Evolutionary conservation across 163 green algal genomes (phyloP), one percentile per base, ranked within the genome.

Genomic region (Chlorella variabilis): DNA sequence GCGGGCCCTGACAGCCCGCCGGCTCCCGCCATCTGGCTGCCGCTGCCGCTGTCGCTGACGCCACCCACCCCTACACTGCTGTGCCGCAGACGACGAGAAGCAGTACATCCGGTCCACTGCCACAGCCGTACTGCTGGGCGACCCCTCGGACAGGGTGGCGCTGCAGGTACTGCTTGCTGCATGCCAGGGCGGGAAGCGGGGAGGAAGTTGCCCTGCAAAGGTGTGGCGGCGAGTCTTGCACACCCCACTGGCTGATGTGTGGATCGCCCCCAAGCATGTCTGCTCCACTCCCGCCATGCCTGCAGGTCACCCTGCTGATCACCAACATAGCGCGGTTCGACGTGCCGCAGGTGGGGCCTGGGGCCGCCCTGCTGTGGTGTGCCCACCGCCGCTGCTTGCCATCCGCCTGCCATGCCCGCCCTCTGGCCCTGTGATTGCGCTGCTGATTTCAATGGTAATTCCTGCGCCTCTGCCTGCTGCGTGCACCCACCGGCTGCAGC

Each of bases 311-410:
- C 5, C 92, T 97, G 75, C 89, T 96, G 25, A 71, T 94, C 41
- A 89, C 89, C 83, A 97, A 97, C 85, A 90, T 96, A 34, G 90
- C 91, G 0, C 89, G 90, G 31, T 96, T 96, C 79, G 93, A 97
- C 85, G 93, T 96, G 58, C 93, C 92, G 8, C 73, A 69, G 71
- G 71, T 68, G 34, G 25, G 34, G 6, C 39, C 4, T 27, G 17
- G 38, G 2, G 65, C 65, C 54, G 38, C 65, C 21, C 45, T 54
- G 45, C 45, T 54, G 45, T 54, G n/a, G n/a, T 41, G n/a, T 41
- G 59, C 59, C 58, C 54, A 5, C 54, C n/a, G 54, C 54, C n/a
- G 20, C 54, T 62, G 54, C 54, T 27, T 62, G 20, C 54, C n/a
- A 54, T 11, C 45, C 45, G 11, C 11, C 45, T 54, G 45, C 45